Conservation (phyloP, 2,329 filamentous ascomycete species). For the Teratosphaeria epicoccoides region DNA sequence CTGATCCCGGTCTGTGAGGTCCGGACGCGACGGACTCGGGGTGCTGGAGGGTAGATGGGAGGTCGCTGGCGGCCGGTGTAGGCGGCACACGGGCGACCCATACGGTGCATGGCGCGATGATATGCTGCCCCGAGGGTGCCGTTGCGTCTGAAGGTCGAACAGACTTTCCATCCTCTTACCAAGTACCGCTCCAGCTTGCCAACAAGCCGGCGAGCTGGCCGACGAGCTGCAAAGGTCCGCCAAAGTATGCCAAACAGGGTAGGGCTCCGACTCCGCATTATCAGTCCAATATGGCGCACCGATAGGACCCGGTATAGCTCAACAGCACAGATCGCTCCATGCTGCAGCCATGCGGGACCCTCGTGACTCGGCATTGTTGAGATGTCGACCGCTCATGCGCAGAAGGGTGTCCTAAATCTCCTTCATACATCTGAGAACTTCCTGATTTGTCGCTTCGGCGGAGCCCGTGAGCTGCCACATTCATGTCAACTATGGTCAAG, state of each 20-base stretch:
- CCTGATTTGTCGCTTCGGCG: background rate
- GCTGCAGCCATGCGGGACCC: background rate
- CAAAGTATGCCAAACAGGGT: background rate
- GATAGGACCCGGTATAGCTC: background rate
- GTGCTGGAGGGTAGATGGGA: background rate
- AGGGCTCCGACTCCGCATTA: background rate
- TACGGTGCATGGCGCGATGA: no score
- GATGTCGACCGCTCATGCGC: background rate
- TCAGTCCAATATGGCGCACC: background rate
- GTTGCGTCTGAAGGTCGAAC: background rate
- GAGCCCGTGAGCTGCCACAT: background rate
- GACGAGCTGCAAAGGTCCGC: background rate
- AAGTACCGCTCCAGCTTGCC: background rate
- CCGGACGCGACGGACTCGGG: background rate
- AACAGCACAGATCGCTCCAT: background rate
- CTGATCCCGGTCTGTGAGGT: background rate
- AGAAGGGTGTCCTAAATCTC: background rate
- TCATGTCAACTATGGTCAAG: slow-evolving; percentile 3
- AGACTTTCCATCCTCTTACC: background rate
- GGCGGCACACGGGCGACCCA: no score
- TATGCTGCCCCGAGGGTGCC: no score
- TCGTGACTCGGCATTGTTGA: background rate
- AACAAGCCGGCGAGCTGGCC: no score
- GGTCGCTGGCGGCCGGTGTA: background rate
- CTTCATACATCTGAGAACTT: background rate